phyloP scores from a whole-genome alignment of 306 rosid genomes.

The Lathyrus tuberosus region DNA sequence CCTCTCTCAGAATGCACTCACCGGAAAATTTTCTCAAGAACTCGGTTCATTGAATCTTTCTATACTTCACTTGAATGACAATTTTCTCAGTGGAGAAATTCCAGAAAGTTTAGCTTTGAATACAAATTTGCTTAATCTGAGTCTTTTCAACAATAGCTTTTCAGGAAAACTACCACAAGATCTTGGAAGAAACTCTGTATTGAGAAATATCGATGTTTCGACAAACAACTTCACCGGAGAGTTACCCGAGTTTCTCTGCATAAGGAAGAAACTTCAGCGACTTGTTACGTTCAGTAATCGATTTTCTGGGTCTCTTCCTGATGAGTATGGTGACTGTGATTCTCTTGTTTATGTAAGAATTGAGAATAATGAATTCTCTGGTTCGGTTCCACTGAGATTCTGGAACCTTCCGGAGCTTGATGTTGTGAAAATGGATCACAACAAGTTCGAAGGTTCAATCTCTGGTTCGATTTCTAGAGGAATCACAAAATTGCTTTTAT shows the following conservation, averaged over 20 bases:
- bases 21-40: conserved; percentile 54
- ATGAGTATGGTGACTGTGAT: conserved; percentile 47
- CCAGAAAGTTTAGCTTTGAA: conserved; percentile 57
- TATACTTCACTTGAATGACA: conserved; percentile 62
- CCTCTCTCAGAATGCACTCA: conserved; percentile 69
- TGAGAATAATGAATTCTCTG: conserved; percentile 58
- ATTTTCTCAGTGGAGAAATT: conserved; percentile 64
- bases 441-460: conserved; percentile 59
- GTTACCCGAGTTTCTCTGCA: conserved; percentile 64
- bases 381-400: conserved; percentile 52
- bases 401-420: conserved; percentile 60
- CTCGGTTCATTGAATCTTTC: conserved; percentile 49
- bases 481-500: conserved; percentile 43
- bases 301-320: conserved; percentile 61
- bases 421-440: conserved; percentile 47
- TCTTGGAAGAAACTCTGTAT: conserved; percentile 63
- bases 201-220: conserved; percentile 63
- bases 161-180: conserved; percentile 56
- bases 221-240: conserved; percentile 64
- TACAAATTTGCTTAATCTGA: conserved; percentile 47
- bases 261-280: conserved; percentile 47
- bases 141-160: conserved; percentile 79
- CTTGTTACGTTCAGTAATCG: conserved; percentile 56
- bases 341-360: conserved; percentile 65
- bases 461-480: conserved; percentile 43